These are phyloP conservation scores for Geotrichum siamense DNA, from an alignment of 1,139 yeast genomes.

Conservation along the genomic window DNA sequence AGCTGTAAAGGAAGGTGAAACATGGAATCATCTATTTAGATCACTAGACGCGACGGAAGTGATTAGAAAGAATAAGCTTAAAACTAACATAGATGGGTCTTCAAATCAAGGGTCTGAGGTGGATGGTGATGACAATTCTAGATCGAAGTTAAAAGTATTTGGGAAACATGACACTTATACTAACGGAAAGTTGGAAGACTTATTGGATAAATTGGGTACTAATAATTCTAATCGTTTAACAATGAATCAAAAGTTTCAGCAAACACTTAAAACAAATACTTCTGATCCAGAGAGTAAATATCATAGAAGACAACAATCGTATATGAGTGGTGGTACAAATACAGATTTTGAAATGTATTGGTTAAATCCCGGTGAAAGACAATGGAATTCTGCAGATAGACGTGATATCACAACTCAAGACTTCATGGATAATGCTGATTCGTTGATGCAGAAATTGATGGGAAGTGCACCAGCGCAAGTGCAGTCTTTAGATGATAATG, in stretches of 20 bases:
- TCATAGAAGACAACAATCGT: not conserved
- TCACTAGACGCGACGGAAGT: not conserved
- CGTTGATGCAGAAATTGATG: conserved; percentile 14
- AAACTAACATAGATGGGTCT: not conserved
- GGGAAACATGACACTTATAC: conserved; percentile 17
- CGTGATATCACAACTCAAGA: conserved; percentile 17
- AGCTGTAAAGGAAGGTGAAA: not conserved
- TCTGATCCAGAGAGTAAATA: not conserved
- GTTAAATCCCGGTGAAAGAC: conserved; percentile 2
- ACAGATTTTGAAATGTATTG: conserved; percentile 1
- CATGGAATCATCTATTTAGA: not conserved
- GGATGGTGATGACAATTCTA: conserved; percentile 2
- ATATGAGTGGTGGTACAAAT: conserved; percentile 1
- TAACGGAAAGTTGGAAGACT: conserved; percentile 9
- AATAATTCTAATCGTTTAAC: not conserved
- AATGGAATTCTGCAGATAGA: conserved; percentile 16
- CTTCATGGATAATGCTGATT: conserved; percentile 17
- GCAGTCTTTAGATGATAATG: not conserved
- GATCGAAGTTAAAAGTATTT: conserved; percentile 15
- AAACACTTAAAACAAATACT: not conserved
- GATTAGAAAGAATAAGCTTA: not conserved
- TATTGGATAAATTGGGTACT: conserved; percentile 9
- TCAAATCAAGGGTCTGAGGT: not conserved
- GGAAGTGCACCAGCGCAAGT: not conserved
- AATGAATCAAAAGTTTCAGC: conserved; percentile 1